Evolutionary conservation across 305 asterid species (phyloP), one percentile per base, ranked within the genome.

Genomic region (Nicotiana rustica): DNA sequence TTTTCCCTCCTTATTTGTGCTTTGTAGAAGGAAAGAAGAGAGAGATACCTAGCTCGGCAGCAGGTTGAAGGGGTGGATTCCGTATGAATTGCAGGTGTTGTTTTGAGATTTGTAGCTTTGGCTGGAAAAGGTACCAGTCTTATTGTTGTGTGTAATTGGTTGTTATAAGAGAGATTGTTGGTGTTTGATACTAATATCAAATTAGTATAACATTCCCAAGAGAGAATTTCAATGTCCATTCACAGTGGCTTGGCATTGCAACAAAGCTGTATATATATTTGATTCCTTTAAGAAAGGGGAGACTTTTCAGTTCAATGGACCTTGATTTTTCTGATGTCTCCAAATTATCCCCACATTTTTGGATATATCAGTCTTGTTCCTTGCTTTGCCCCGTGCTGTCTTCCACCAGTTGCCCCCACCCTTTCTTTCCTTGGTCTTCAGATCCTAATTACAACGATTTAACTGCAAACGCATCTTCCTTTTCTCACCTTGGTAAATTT

Each of bases 21-120:
- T 70, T 66, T 85, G 79, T 88, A 96, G 99, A 96, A 96, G 88
- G 99, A 96, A 88, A 90, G 99, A 91, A 90, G 99, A 84, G 98
- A 96, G 86, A 88, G 97, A 89, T 96, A 96, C 89, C 84, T 96
- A 61, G 99, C 99, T 79, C 93, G 93, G 75, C 98, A 94, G 69
- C 98, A 94, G 86, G 94, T 87, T 76, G 98, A 95, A 84, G 97
- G 92, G 77, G 90, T 86, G 55, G 97, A 94, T 80, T 92, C 98
- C 9, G 88, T 90, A 64, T 95, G 88, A 91, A 35, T 73, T 85
- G 59, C 35, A 31, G 77, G 14, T 81, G 41, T 76, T 82, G 77
- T 9, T 82, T 86, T 83, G 36, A 79, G 71, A 44, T 62, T 44
- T 77, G 67, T 33, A 77, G 31, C 71, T 73, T 77, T 82, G 80